These are phyloP conservation scores for Brassica napus DNA, from an alignment of 345 rosid species.

Conservation along the genomic window Da-Ae NC_063438.1:8764501-8765000, in stretches of 20 bases:
- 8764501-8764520: constrained; percentile 59
- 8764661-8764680: constrained; percentile 63
- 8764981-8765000: constrained; percentile 82
- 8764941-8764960: constrained; percentile 92
- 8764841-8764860: constrained; percentile 60
- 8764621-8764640: constrained; percentile 98
- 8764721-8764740: constrained; percentile 81
- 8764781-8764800: constrained; percentile 75
- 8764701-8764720: constrained; percentile 78
- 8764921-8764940: constrained; percentile 90
- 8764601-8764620: constrained; percentile 74
- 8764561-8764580: constrained; percentile 56
- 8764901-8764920: constrained; percentile 66
- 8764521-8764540: constrained; percentile 55
- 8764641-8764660: constrained; percentile 94
- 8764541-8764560: constrained; percentile 66
- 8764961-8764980: constrained; percentile 88
- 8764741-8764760: constrained; percentile 81
- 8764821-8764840: constrained; percentile 89
- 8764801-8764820: constrained; percentile 78
- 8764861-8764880: constrained; percentile 63
- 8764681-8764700: constrained; percentile 72
- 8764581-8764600: constrained; percentile 52
- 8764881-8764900: constrained; percentile 54
- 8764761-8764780: constrained; percentile 84